These are phyloP conservation scores for Gnaphalium uliginosum DNA, from an alignment of 129 eudicot species.

Conservation along the genomic window DNA sequence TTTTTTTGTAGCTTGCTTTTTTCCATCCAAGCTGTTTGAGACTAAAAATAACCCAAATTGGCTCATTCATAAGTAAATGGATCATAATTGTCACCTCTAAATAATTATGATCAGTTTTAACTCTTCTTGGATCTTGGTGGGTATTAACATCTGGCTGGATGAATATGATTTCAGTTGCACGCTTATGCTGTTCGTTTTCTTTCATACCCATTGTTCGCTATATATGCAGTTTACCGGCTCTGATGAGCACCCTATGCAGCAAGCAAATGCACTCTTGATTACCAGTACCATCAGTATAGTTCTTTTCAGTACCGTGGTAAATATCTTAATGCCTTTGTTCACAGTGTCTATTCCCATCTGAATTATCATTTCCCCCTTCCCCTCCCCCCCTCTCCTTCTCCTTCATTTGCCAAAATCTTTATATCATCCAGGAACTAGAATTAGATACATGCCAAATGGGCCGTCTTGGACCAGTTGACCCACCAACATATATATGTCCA, in stretches of 20 bases:
- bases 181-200: neutral
- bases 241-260: conserved; percentile 69
- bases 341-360: neutral
- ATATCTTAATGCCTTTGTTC: neutral
- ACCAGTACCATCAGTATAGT: conserved; percentile 85
- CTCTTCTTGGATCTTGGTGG: neutral
- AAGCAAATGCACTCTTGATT: conserved; percentile 76
- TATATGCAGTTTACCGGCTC: conserved; percentile 70
- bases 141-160: neutral
- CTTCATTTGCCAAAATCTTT: too few species aligned
- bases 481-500: neutral
- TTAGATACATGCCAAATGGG: neutral
- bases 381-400: too few species aligned
- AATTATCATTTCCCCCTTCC: too few species aligned
- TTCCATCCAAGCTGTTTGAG: neutral
- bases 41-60: neutral
- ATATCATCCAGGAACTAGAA: too few species aligned
- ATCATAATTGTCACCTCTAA: neutral
- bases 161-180: neutral
- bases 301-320: conserved; percentile 89
- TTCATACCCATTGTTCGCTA: neutral
- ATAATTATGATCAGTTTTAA: neutral
- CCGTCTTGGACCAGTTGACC: neutral
- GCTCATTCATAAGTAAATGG: neutral
- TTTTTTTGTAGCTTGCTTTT: neutral